Percentiles rank a stretch among this genome's conserved stretches.
These are phyloP conservation scores for Teratosphaeria pseudoeucalypti DNA, from an alignment of 2,329 filamentous ascomycete genomes.

Conservation along the genomic window DNA sequence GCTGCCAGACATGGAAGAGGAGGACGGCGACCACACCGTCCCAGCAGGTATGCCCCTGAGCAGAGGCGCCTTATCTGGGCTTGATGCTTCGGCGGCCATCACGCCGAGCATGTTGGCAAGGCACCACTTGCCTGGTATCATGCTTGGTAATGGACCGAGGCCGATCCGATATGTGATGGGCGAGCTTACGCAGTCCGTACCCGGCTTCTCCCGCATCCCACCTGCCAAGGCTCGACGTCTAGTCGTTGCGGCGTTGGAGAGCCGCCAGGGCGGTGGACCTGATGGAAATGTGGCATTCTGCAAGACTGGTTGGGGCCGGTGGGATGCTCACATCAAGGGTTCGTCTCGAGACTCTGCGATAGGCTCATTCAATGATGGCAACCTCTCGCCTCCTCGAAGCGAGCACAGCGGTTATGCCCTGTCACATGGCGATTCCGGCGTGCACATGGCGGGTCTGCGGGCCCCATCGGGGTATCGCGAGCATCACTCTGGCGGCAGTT, in stretches of 20 bases:
- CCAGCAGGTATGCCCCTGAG: slow-evolving; percentile 31
- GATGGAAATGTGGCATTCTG: slow-evolving; percentile 73
- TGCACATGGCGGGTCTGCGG: slow-evolving; percentile 20
- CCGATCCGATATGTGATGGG: slow-evolving; percentile 94
- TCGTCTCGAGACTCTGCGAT: slow-evolving; percentile 23
- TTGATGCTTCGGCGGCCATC: slow-evolving; percentile 71
- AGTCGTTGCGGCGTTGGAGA: slow-evolving; percentile 85
- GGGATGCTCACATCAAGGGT: slow-evolving; percentile 72
- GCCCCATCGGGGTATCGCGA: slow-evolving; percentile 17
- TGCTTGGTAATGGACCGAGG: slow-evolving; percentile 79
- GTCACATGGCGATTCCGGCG: slow-evolving; percentile 24
- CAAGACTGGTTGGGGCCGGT: slow-evolving; percentile 95
- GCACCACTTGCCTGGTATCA: slow-evolving; percentile 80
- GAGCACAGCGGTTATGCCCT: slow-evolving; percentile 29
- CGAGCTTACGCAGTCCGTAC: slow-evolving; percentile 84
- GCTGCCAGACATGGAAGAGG: slow-evolving; percentile 60
- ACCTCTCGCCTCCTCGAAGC: slow-evolving; percentile 42
- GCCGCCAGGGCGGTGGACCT: slow-evolving; percentile 50
- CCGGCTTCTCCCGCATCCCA: slow-evolving; percentile 80
- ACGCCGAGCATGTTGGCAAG: slow-evolving; percentile 77
- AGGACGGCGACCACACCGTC: slow-evolving; percentile 33
- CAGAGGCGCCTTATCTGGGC: slow-evolving; percentile 41
- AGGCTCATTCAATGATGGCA: slow-evolving; percentile 27
- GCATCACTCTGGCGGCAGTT: slow-evolving; percentile 45
- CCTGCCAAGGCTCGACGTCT: slow-evolving; percentile 82